Conservation (phyloP, 2,329 filamentous ascomycete species). For the Cordyceps farinosa region DNA sequence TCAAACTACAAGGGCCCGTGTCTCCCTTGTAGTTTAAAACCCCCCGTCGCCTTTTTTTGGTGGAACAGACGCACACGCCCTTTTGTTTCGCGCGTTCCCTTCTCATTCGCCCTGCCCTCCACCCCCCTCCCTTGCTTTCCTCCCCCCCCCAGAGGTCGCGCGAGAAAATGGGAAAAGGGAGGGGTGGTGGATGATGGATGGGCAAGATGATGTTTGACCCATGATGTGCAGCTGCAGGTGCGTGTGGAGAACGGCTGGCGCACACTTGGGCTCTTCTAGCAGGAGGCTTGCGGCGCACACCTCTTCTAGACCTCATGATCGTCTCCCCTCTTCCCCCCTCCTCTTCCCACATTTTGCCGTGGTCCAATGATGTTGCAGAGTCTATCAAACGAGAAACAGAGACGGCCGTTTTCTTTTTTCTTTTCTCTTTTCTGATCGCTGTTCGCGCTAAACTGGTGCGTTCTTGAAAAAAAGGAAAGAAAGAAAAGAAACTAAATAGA, state of each 20-base stretch:
- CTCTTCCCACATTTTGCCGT: background rate
- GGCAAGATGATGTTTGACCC: slow-evolving; percentile 5
- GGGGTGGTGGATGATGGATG: background rate
- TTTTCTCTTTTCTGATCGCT: background rate
- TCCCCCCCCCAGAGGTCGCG: too few relatives aligned
- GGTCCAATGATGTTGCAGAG: slow-evolving; percentile 2
- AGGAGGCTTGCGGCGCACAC: background rate
- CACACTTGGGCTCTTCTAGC: background rate
- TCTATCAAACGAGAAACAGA: background rate
- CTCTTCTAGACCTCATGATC: slow-evolving; percentile 16
- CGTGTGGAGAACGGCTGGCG: slow-evolving; percentile 3
- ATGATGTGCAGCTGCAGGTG: slow-evolving; percentile 18
- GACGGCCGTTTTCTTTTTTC: background rate
- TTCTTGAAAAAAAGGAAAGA: background rate
- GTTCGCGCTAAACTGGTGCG: background rate
- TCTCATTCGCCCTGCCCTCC: background rate
- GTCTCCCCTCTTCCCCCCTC: background rate
- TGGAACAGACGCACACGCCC: background rate
- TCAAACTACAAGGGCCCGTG: too few relatives aligned
- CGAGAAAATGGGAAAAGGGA: background rate
- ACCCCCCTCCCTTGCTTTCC: too few relatives aligned
- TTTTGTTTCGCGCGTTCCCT: background rate
- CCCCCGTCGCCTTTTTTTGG: too few relatives aligned
- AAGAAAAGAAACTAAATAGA: background rate
- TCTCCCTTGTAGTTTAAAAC: too few relatives aligned